These are phyloP conservation scores for Cladophialophora psammophila DNA, from an alignment of 2,329 filamentous ascomycete species.

Conservation along the genomic window DNA sequence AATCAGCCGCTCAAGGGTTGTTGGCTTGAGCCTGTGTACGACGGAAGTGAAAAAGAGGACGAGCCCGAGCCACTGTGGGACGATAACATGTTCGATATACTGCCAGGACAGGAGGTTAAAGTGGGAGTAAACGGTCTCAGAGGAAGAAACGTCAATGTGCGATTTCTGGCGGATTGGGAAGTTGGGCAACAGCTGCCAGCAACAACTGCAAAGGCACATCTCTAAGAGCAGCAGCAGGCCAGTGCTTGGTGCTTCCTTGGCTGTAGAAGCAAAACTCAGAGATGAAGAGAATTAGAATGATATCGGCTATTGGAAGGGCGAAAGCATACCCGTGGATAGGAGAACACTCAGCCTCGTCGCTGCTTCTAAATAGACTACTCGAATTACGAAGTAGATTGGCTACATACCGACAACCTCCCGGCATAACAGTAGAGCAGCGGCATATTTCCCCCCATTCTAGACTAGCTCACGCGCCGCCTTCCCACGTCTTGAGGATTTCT, in stretches of 20 bases:
- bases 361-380: too few relatives aligned
- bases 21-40: constrained; percentile 51
- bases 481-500: too few relatives aligned
- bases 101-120: constrained; percentile 62
- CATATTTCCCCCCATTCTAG: too few relatives aligned
- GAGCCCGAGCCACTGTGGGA: constrained; percentile 46
- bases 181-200: not conserved
- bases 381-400: too few relatives aligned
- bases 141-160: constrained; percentile 13
- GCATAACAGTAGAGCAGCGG: too few relatives aligned
- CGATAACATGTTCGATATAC: constrained; percentile 64
- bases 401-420: too few relatives aligned
- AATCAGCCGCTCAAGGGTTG: constrained; percentile 63
- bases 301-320: too few relatives aligned
- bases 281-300: not conserved
- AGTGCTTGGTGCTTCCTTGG: not conserved
- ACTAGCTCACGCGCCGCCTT: too few relatives aligned
- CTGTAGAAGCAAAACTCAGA: not conserved
- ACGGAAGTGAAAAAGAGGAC: constrained; percentile 51
- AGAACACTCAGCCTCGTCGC: too few relatives aligned
- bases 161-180: constrained; percentile 23
- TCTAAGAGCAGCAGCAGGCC: not conserved
- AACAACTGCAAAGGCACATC: not conserved
- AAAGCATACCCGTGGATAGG: too few relatives aligned
- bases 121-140: constrained; percentile 39